phyloP scores from a whole-genome alignment of 2,329 filamentous ascomycete genomes.

The Colletotrichum godetiae region DNA sequence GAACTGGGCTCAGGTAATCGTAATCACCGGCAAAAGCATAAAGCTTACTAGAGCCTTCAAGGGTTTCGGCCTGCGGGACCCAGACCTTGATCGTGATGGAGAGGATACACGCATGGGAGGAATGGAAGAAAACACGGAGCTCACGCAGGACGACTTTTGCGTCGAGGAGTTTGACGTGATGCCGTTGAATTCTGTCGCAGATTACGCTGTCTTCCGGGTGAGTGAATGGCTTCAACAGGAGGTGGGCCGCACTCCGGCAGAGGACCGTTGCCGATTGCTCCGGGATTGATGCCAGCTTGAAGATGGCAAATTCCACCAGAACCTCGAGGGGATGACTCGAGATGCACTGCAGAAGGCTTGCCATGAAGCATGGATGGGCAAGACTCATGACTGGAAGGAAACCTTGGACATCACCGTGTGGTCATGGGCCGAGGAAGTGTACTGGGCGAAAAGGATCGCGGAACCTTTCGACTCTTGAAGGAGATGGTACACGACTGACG shows the following conservation, averaged over 20 bases:
- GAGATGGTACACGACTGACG: neutral
- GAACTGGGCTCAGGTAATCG: neutral
- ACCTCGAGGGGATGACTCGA: neutral
- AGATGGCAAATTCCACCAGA: neutral
- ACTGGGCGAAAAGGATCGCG: neutral
- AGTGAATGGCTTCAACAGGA: neutral
- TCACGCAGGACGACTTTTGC: neutral
- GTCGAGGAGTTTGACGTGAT: neutral
- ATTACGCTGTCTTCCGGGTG: neutral
- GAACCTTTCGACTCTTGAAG: neutral
- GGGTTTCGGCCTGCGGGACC: neutral
- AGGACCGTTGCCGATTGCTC: neutral
- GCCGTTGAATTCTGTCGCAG: neutral
- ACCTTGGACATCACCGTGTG: neutral
- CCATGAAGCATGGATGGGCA: neutral
- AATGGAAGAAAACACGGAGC: neutral
- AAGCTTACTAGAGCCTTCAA: neutral
- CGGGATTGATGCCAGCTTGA: neutral
- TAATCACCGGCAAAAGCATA: neutral
- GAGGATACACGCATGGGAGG: neutral
- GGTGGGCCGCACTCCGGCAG: neutral
- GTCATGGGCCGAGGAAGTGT: neutral
- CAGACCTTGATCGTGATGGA: no score
- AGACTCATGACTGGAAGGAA: neutral
- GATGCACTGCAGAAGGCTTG: neutral